Base-by-base conservation (phyloP, 306 rosid species). In the Fragaria vesca region DNA sequence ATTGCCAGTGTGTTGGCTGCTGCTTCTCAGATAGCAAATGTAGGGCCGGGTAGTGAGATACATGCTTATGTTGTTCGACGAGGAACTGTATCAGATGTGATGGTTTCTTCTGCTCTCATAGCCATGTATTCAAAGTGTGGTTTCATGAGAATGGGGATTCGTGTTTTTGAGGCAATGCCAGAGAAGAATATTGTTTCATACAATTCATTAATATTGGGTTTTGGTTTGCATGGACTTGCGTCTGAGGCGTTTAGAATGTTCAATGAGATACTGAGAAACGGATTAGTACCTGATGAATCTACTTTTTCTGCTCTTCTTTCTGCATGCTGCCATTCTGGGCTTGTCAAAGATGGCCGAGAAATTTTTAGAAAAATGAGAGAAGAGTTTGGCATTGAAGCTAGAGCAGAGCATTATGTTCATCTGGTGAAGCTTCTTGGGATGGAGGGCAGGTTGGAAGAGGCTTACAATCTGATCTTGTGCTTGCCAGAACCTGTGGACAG, bases 121-220 rank as follows among this genome's bases (percentile, higher is more conserved):
- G 92, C 88, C 69, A 92, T 95, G 97, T 91, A 92, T 80, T 85
- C 87, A 0, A 95, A 95, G 80, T 92, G 97, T 75, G 96, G 97
- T 69, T 87, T 83, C 79, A 69, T 95, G 85, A 76, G 78, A 46
- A 86, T 83, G 70, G 97, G 97, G 65, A 72, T 79, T 71, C 51
- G 70, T 72, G 91, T 89, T 60, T 92, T 95, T 16, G 47, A 81
- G 61, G 60, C 71, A 36, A 88, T 92, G 96, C 82, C 87, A 13
- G 82, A 85, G 55, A 83, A 84, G 83, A 91, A 90, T 73, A 77
- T 85, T 40, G 77, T 89, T 74, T 85, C 97, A n/a, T 92, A 88
- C 86, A 92, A 95, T 84, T 81, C 97, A 21, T 74, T 92, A 21
- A 89, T 95, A 70, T 88, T 79, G 78, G 97, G 93, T 72, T 78